phyloP scores from a whole-genome alignment of 805 yeast species.

The Blastobotrys attinorum region DNA sequence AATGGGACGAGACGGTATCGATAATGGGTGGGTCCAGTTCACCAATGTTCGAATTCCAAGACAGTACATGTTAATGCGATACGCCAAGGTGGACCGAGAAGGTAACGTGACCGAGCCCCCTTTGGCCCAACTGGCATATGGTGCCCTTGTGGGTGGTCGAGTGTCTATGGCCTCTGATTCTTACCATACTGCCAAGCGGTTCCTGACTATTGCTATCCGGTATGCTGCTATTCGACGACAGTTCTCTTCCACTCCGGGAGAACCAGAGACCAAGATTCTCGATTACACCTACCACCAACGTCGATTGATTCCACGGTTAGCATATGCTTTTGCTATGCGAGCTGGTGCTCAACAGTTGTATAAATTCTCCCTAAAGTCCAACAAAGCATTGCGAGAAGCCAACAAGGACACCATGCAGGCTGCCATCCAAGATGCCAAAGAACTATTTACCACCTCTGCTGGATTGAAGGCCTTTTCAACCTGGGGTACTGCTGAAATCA shows the following conservation, averaged over 20 bases:
- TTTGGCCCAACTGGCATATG: constrained; percentile 79
- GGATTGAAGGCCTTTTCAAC: constrained; percentile 84
- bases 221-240: constrained; percentile 89
- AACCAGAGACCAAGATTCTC: constrained; percentile 62
- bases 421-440: constrained; percentile 55
- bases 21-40: constrained; percentile 95
- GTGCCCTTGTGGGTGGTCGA: constrained; percentile 81
- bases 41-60: constrained; percentile 77
- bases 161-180: constrained; percentile 86
- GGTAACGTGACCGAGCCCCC: constrained; percentile 75
- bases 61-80: constrained; percentile 73
- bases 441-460: constrained; percentile 76
- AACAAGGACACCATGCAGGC: constrained; percentile 40
- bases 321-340: constrained; percentile 68
- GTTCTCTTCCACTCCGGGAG: constrained; percentile 45
- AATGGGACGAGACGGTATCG: constrained; percentile 95
- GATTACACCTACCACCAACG: constrained; percentile 87
- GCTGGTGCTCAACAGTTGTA: constrained; percentile 60
- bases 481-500: constrained; percentile 72
- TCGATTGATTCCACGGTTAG: constrained; percentile 76
- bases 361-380: constrained; percentile 32
- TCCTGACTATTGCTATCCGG: constrained; percentile 75
- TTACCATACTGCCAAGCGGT: constrained; percentile 69
- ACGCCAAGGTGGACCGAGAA: constrained; percentile 59
- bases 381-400: constrained; percentile 39